Evolutionary conservation across 75 land plant genomes (phyloP).

Genomic region (Selaginella moellendorffii): DNA sequence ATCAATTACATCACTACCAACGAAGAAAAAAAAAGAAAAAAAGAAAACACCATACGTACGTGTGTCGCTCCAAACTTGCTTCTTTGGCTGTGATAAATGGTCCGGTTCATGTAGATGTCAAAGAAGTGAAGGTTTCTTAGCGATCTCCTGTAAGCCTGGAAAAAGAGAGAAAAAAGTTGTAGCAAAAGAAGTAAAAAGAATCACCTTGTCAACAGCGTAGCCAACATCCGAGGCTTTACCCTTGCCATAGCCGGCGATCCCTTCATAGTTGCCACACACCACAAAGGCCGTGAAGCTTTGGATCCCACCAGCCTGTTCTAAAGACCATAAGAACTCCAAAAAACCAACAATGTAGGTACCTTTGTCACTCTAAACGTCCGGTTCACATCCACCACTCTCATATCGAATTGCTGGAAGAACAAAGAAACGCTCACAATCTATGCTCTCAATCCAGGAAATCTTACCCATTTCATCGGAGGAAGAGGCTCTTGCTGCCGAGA

Average conservation of each 20-base stretch:
- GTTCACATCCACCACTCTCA: constrained; percentile 69
- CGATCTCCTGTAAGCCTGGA: constrained; percentile 69
- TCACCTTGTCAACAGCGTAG: constrained; percentile 52
- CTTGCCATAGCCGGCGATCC: constrained; percentile 79
- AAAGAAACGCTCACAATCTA: not conserved
- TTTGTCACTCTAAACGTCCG: constrained; percentile 93
- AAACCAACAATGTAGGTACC: constrained; percentile 24
- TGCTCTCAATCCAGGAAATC: not conserved
- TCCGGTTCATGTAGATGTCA: constrained; percentile 71
- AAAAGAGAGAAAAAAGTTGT: not conserved
- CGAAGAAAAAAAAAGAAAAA: not conserved
- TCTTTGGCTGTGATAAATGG: constrained; percentile 65
- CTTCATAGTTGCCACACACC: constrained; percentile 83
- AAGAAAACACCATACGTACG: constrained; percentile 23
- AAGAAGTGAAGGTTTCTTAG: constrained; percentile 78
- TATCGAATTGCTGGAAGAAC: constrained; percentile 77
- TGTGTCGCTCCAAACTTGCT: constrained; percentile 59
- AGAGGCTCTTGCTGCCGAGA: not conserved
- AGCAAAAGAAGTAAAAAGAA: not conserved
- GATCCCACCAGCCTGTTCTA: constrained; percentile 72
- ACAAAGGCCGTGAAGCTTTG: constrained; percentile 65
- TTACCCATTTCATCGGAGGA: not conserved
- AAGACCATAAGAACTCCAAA: not conserved
- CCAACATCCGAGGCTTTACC: constrained; percentile 61
- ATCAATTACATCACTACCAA: not conserved